Conservation (phyloP, 1,284 basidiomycete genomes). For the Ceratobasidium sp. region DNA sequence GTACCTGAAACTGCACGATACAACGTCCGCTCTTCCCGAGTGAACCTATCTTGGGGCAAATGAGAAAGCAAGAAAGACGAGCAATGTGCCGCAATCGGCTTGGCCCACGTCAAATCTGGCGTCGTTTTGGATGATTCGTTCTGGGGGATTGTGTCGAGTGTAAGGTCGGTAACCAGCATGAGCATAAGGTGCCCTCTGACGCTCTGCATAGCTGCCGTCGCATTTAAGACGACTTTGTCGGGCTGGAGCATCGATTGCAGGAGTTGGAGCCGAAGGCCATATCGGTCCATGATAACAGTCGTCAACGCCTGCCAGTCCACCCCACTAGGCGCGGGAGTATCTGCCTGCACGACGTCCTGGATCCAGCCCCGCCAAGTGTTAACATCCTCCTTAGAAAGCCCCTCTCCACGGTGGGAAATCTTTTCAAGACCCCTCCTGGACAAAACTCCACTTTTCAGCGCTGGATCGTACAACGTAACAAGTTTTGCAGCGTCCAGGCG, state of each 20-base stretch:
- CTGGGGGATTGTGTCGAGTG: slow-evolving; percentile 45
- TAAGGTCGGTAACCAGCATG: slow-evolving; percentile 57
- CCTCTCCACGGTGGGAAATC: slow-evolving; percentile 54
- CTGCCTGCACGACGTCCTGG: slow-evolving; percentile 47
- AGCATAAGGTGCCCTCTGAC: slow-evolving; percentile 52
- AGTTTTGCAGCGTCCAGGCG: slow-evolving; percentile 57
- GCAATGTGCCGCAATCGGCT: slow-evolving; percentile 22
- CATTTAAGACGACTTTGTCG: slow-evolving; percentile 1
- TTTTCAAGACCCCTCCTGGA: slow-evolving; percentile 52
- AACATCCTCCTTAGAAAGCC: slow-evolving; percentile 19
- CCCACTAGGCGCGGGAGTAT: slow-evolving; percentile 51
- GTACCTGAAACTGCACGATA: slow-evolving; percentile 31
- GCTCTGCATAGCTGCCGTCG: slow-evolving; percentile 40
- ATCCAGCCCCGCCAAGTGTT: slow-evolving; percentile 38
- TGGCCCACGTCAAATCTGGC: slow-evolving; percentile 2
- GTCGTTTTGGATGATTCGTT: not conserved
- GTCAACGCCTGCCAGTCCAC: slow-evolving; percentile 61
- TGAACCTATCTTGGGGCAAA: slow-evolving; percentile 5
- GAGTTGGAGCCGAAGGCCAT: slow-evolving; percentile 58
- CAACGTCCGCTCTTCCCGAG: slow-evolving; percentile 27
- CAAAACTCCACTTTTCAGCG: slow-evolving; percentile 54
- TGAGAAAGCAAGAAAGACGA: not conserved
- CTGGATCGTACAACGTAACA: slow-evolving; percentile 60
- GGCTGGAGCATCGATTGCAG: slow-evolving; percentile 55
- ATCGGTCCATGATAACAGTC: slow-evolving; percentile 59